Conservation (phyloP, 257 asterid species). For the Solanum paucissectum region DNA sequence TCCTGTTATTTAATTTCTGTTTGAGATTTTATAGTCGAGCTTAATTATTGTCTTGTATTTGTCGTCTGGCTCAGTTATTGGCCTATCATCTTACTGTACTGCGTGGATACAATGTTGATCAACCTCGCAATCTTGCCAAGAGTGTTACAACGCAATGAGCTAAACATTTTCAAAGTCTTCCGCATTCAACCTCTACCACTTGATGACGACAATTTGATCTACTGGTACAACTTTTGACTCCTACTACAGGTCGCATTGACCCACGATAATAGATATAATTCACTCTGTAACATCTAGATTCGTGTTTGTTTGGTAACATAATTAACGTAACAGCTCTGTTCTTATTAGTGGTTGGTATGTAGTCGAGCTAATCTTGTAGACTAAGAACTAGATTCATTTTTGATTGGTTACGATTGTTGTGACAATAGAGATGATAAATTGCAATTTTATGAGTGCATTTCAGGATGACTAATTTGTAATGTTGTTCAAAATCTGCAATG, state of each 20-base stretch:
- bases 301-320: neutral
- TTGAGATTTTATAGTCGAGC: neutral
- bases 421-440: neutral
- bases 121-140: slow-evolving; percentile 98
- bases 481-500: neutral
- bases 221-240: neutral
- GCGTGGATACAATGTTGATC: slow-evolving; percentile 90
- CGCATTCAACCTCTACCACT: neutral
- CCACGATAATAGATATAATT: neutral
- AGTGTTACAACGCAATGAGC: slow-evolving; percentile 89
- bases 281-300: neutral
- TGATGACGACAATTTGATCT: neutral
- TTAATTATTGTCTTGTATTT: neutral
- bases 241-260: neutral
- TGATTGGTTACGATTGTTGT: neutral
- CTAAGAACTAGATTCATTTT: neutral
- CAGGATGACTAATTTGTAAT: neutral
- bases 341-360: neutral
- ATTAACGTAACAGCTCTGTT: neutral
- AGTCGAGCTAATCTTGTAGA: neutral
- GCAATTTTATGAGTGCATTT: neutral
- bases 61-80: slow-evolving; percentile 48
- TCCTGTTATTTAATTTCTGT: neutral
- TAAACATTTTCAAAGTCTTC: neutral
- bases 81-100: slow-evolving; percentile 93